A percentile compares a stretch with the other conserved stretches of the same genome.
These are phyloP conservation scores for Paraurostyla sp. DNA, from an alignment of 73 alveolate genomes.

Conservation along the genomic window DNA sequence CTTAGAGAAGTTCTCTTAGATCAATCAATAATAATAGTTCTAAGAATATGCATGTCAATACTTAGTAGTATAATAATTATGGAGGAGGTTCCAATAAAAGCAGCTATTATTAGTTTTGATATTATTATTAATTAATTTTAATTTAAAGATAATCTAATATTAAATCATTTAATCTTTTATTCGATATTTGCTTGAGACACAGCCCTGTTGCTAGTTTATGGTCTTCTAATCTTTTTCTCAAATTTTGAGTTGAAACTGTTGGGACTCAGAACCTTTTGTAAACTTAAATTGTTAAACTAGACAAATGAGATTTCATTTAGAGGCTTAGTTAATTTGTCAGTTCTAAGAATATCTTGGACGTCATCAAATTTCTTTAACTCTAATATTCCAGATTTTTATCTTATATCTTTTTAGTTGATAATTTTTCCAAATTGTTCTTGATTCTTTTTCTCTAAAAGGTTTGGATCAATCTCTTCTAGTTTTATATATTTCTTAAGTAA, in stretches of 20 bases:
- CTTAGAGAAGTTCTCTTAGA: neutral
- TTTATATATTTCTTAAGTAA: neutral
- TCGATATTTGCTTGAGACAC: neutral
- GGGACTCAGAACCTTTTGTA: neutral
- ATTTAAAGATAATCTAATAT: neutral
- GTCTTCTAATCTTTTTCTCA: neutral
- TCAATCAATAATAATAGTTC: slow-evolving; percentile 31
- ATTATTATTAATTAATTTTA: neutral
- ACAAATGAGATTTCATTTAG: slow-evolving; percentile 11
- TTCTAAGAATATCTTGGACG: neutral
- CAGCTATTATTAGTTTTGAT: neutral
- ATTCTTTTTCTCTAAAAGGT: no score
- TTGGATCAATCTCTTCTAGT: no score
- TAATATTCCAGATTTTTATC: neutral
- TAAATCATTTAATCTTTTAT: no score
- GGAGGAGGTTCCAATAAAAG: slow-evolving; percentile 1
- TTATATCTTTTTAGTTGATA: no score
- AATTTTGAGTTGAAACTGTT: neutral
- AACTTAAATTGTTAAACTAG: neutral
- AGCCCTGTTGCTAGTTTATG: neutral
- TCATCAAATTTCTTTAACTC: slow-evolving; percentile 15
- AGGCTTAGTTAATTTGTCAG: neutral
- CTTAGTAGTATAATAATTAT: neutral
- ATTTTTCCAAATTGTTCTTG: no score
- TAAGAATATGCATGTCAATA: slow-evolving; percentile 18